These are phyloP conservation scores for Trichoderma oligosporum DNA, from an alignment of 2,329 filamentous ascomycete species.

Conservation along the genomic window DNA sequence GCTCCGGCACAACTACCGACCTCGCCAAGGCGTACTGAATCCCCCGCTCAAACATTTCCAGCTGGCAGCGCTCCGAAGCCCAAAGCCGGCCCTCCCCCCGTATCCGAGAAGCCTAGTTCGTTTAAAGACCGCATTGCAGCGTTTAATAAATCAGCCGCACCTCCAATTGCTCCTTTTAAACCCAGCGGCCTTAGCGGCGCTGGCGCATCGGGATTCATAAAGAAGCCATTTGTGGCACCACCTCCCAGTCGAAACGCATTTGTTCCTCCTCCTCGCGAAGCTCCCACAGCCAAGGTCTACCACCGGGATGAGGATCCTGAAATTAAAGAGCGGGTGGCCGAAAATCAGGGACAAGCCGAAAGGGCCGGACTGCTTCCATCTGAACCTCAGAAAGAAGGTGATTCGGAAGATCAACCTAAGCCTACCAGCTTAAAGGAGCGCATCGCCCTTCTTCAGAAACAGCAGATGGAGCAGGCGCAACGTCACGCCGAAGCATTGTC, in stretches of 20 bases:
- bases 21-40: conserved; percentile 39
- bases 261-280: conserved; percentile 70
- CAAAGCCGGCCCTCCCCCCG: conserved; percentile 58
- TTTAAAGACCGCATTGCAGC: conserved; percentile 96
- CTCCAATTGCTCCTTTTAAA: conserved; percentile 87
- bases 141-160: conserved; percentile 86
- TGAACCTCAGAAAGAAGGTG: conserved; percentile 44
- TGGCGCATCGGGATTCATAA: conserved; percentile 67
- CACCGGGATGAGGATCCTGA: conserved; percentile 83
- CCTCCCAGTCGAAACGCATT: conserved; percentile 91
- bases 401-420: conserved; percentile 78
- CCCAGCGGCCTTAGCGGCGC: conserved; percentile 60
- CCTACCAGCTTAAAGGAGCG: conserved; percentile 91
- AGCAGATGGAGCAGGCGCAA: conserved; percentile 85
- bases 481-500: conserved; percentile 72
- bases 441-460: conserved; percentile 88
- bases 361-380: conserved; percentile 58
- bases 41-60: conserved; percentile 37
- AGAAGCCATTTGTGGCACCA: conserved; percentile 94
- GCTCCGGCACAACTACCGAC: conserved; percentile 23
- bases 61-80: conserved; percentile 23
- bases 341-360: conserved; percentile 64
- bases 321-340: conserved; percentile 60
- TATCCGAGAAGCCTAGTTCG: conserved; percentile 72
- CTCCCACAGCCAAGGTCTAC: conserved; percentile 71